Evolutionary conservation across 257 asterid genomes (phyloP).

Genomic region (Linderniella brevidens): DNA sequence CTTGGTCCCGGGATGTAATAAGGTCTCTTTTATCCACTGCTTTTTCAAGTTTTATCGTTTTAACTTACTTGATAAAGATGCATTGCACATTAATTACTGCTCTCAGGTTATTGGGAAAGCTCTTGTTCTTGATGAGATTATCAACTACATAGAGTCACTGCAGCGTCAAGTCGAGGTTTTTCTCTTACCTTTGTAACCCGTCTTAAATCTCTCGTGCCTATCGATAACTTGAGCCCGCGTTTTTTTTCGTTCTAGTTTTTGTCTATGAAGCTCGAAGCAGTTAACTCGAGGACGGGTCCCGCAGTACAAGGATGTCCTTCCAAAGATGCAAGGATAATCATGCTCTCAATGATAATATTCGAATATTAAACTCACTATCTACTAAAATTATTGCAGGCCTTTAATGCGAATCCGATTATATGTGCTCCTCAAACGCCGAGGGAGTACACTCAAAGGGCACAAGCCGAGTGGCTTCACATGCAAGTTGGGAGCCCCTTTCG

Average conservation of each 20-base stretch:
- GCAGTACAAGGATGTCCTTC: conserved; percentile 42
- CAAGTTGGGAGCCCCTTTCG: too few relatives aligned
- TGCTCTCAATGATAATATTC: too few relatives aligned
- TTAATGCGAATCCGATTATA: too few relatives aligned
- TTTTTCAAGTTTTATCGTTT: too few relatives aligned
- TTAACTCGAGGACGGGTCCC: conserved; percentile 52
- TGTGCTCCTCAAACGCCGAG: too few relatives aligned
- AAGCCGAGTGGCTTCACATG: too few relatives aligned
- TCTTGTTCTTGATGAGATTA: conserved; percentile 81
- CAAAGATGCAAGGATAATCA: conserved; percentile 82
- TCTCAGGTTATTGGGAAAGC: conserved; percentile 92
- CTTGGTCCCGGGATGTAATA: conserved; percentile 90
- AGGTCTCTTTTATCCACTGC: too few relatives aligned
- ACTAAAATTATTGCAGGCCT: conserved; percentile 6
- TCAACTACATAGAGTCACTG: conserved; percentile 74
- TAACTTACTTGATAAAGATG: too few relatives aligned
- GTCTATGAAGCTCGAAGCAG: conserved; percentile 97
- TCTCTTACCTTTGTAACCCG: neutral
- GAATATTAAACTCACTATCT: too few relatives aligned
- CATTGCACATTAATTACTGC: neutral
- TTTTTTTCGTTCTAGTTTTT: conserved; percentile 37
- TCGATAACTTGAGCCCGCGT: neutral
- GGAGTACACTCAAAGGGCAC: too few relatives aligned
- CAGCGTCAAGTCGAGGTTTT: conserved; percentile 86
- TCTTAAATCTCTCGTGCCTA: neutral